Evolutionary conservation across 805 yeast species (phyloP).

Genomic region (Kregervanrija fluxuum): DNA sequence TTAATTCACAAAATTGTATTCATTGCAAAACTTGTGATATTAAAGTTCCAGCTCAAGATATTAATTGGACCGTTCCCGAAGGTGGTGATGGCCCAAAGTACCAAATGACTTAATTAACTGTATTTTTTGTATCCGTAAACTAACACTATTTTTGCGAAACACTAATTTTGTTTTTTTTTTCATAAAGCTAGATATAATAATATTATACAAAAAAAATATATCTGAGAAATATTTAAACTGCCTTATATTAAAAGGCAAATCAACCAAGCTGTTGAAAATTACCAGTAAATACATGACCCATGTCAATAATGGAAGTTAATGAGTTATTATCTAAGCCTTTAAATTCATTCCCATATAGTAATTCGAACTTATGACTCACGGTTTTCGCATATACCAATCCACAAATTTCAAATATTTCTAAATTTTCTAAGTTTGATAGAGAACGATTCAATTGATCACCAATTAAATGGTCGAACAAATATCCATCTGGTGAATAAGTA

Average conservation of each 20-base stretch:
- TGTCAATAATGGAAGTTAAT: constrained; percentile 18
- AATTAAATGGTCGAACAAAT: constrained; percentile 25
- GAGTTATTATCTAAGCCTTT: constrained; percentile 15
- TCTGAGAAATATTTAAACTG: not conserved
- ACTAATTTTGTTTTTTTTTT: not conserved
- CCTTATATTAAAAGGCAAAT: not conserved
- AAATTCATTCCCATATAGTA: constrained; percentile 20
- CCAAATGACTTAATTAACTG: constrained; percentile 47
- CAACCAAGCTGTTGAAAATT: constrained; percentile 1
- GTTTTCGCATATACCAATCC: constrained; percentile 22
- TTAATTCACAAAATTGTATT: constrained; percentile 94
- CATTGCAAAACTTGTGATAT: constrained; percentile 99
- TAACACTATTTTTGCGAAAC: not conserved
- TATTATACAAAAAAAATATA: no score
- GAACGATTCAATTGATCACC: constrained; percentile 19
- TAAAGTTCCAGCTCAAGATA: constrained; percentile 91
- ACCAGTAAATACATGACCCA: constrained; percentile 22
- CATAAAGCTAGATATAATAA: not conserved
- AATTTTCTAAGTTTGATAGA: constrained; percentile 11
- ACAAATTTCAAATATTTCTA: constrained; percentile 25
- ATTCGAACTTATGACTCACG: constrained; percentile 8
- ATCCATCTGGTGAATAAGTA: constrained; percentile 13
- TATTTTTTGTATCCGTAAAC: constrained; percentile 4
- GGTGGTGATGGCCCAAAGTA: constrained; percentile 99
- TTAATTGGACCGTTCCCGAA: constrained; percentile 95